Percentiles rank a stretch among this genome's conserved stretches.
Conservation (phyloP, 2,329 filamentous ascomycete genomes). For the Hypoxylon sp. region DNA sequence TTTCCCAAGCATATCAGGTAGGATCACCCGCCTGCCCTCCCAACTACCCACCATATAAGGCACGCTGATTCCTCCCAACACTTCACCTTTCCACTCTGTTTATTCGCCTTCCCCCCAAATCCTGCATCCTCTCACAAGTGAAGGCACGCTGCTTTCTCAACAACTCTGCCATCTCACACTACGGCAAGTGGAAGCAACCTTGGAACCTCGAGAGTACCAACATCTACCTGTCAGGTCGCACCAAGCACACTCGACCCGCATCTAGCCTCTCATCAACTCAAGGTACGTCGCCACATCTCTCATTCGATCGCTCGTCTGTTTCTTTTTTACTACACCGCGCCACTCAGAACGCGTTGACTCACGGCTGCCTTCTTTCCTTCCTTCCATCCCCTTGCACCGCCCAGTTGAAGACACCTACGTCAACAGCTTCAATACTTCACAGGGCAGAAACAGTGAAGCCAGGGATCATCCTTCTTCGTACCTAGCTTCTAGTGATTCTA, state of each 20-base stretch:
- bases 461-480: not conserved
- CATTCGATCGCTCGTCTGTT: not conserved
- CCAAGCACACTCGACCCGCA: not conserved
- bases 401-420: not conserved
- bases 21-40: not conserved
- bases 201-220: not conserved
- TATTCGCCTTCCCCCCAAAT: not conserved
- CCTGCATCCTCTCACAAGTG: not conserved
- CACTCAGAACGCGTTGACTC: not conserved
- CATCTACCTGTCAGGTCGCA: not conserved
- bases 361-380: not conserved
- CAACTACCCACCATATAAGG: no score
- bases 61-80: not conserved
- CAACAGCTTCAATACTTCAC: not conserved
- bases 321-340: not conserved
- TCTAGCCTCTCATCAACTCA: slow-evolving; percentile 6
- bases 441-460: not conserved
- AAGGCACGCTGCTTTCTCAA: not conserved
- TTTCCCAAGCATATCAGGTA: not conserved
- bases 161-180: not conserved
- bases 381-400: not conserved
- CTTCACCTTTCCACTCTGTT: not conserved
- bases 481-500: not conserved
- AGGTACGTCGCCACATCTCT: not conserved
- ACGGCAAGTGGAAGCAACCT: not conserved